Evolutionary conservation across 495 filamentous ascomycete genomes (phyloP).

Genomic region (Pseudevernia furfuracea): DNA sequence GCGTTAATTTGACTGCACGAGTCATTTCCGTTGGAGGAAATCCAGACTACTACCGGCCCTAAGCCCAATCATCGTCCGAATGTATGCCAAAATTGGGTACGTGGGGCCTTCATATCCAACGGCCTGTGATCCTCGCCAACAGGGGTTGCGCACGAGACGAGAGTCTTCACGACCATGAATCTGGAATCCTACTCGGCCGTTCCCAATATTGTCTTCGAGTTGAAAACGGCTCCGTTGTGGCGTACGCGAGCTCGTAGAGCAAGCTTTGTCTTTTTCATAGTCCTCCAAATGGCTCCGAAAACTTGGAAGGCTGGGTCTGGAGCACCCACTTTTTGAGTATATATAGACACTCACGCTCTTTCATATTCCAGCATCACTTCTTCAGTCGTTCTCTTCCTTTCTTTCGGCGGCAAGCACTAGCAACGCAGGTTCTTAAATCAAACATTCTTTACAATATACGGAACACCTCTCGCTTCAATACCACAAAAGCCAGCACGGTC

Average conservation of each 20-base stretch:
- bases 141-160: not conserved
- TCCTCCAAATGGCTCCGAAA: too few species aligned
- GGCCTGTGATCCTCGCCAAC: not conserved
- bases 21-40: not conserved
- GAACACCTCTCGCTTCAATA: not conserved
- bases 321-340: not conserved
- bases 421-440: not conserved
- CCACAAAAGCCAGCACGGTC: not conserved
- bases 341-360: constrained; percentile 8
- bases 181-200: constrained; percentile 1
- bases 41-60: constrained; percentile 1
- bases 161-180: too few species aligned
- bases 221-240: not conserved
- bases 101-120: not conserved
- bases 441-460: not conserved
- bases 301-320: not conserved
- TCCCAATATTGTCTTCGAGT: not conserved
- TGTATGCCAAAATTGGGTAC: not conserved
- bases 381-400: not conserved
- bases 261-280: too few species aligned
- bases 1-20: not conserved
- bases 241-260: not conserved
- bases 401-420: not conserved
- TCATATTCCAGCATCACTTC: not conserved
- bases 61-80: not conserved